phyloP scores from a whole-genome alignment of 108 stramenopile species.

The Phaeodactylum tricornutum region DNA sequence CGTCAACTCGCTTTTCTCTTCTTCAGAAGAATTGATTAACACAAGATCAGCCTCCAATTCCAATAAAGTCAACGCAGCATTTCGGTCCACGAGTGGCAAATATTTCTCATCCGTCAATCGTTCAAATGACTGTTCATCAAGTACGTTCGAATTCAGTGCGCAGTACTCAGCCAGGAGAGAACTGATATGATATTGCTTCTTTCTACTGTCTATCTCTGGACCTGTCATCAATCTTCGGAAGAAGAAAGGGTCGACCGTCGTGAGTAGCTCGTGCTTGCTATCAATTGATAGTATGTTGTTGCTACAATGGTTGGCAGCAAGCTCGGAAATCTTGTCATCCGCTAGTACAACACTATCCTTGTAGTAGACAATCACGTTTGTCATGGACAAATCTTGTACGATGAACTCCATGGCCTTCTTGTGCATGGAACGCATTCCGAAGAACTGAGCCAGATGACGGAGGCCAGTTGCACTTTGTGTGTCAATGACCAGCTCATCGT shows the following conservation, averaged over 20 bases:
- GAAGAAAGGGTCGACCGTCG: slow-evolving; percentile 1
- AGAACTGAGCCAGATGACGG: slow-evolving; percentile 30
- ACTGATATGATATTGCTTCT: neutral
- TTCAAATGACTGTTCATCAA: slow-evolving; percentile 3
- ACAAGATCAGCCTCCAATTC: slow-evolving; percentile 11
- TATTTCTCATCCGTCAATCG: slow-evolving; percentile 1
- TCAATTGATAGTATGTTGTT: slow-evolving; percentile 4
- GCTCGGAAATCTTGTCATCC: slow-evolving; percentile 3
- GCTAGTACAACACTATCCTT: slow-evolving; percentile 3
- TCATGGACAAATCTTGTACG: slow-evolving; percentile 21
- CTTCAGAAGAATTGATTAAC: neutral
- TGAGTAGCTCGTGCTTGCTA: neutral
- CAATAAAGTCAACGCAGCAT: slow-evolving; percentile 3
- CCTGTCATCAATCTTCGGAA: neutral
- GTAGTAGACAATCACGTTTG: slow-evolving; percentile 18
- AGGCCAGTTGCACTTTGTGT: slow-evolving; percentile 22
- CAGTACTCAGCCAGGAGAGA: slow-evolving; percentile 1
- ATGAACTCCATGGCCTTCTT: slow-evolving; percentile 29
- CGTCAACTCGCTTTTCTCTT: slow-evolving; percentile 1
- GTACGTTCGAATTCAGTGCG: neutral
- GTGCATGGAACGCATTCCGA: slow-evolving; percentile 23
- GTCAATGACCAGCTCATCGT: slow-evolving; percentile 8
- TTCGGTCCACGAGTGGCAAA: neutral
- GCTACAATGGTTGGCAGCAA: neutral
- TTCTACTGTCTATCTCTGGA: neutral